phyloP scores from a whole-genome alignment of 1,139 yeast genomes.

The Geotrichum citri-aurantii region DNA sequence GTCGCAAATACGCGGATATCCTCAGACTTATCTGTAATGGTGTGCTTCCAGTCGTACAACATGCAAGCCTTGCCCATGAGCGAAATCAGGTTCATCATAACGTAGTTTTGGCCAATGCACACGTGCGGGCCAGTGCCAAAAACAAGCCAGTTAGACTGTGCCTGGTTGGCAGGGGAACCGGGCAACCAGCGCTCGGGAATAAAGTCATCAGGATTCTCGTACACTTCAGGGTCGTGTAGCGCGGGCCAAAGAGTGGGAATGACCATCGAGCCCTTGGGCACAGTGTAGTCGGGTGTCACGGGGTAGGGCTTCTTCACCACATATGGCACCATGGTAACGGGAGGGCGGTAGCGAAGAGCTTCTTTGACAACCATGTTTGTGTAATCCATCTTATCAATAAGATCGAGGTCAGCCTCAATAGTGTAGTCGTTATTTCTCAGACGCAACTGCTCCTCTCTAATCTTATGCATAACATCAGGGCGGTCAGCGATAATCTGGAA shows the following conservation, averaged over 20 bases:
- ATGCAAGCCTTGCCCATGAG: constrained; percentile 84
- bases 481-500: constrained; percentile 94
- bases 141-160: constrained; percentile 87
- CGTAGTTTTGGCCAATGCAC: constrained; percentile 92
- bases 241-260: constrained; percentile 95
- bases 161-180: constrained; percentile 52
- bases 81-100: constrained; percentile 80
- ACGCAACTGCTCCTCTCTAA: constrained; percentile 83
- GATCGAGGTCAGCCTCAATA: constrained; percentile 55
- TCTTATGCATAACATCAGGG: constrained; percentile 77
- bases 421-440: constrained; percentile 74
- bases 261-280: constrained; percentile 95
- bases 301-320: constrained; percentile 84
- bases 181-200: constrained; percentile 93
- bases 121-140: constrained; percentile 97
- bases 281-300: constrained; percentile 73
- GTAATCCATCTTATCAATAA: constrained; percentile 80
- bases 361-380: constrained; percentile 89
- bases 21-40: constrained; percentile 77
- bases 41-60: constrained; percentile 74
- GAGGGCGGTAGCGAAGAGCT: constrained; percentile 90
- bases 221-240: constrained; percentile 93
- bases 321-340: constrained; percentile 96
- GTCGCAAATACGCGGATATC: constrained; percentile 95
- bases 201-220: constrained; percentile 87